A percentile compares a stretch with the other conserved stretches of the same genome.
Conservation (phyloP, 2,329 filamentous ascomycete species). For the Moelleriella libera region DNA sequence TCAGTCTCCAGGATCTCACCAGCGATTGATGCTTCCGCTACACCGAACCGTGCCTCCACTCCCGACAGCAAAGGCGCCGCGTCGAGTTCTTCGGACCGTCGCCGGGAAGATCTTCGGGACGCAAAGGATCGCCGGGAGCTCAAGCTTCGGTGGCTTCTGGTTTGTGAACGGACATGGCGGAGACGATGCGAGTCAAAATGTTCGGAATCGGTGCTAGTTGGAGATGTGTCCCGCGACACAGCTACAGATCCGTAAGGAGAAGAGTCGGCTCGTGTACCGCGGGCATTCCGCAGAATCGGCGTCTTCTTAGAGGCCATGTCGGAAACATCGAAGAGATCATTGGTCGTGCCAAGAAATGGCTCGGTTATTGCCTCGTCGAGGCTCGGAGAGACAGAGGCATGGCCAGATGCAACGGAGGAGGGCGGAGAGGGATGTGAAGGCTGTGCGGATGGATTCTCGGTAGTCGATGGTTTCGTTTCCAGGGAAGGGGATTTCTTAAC, state of each 20-base stretch:
- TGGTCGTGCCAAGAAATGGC: slow-evolving; percentile 6
- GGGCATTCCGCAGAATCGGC: slow-evolving; percentile 18
- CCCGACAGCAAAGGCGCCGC: slow-evolving; percentile 36
- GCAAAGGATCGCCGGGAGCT: slow-evolving; percentile 16
- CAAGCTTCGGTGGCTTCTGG: slow-evolving; percentile 12
- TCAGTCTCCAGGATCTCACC: slow-evolving; percentile 29
- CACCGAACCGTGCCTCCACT: slow-evolving; percentile 36
- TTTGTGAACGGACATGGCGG: slow-evolving; percentile 18
- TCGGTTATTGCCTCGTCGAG: slow-evolving; percentile 14
- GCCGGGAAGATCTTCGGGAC: slow-evolving; percentile 10
- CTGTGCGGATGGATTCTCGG: too few species aligned
- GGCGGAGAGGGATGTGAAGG: slow-evolving; percentile 5
- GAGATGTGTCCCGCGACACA: slow-evolving; percentile 19
- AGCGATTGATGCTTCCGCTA: slow-evolving; percentile 32
- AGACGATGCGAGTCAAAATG: slow-evolving; percentile 17
- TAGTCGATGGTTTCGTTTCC: too few species aligned
- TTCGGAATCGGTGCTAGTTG: slow-evolving; percentile 18
- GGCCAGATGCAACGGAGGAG: slow-evolving; percentile 6
- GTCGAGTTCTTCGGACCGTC: slow-evolving; percentile 34
- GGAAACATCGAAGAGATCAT: slow-evolving; percentile 4
- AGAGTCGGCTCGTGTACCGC: slow-evolving; percentile 12
- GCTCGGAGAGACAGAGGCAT: slow-evolving; percentile 7
- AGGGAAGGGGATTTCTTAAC: too few species aligned
- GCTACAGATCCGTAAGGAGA: slow-evolving; percentile 25
- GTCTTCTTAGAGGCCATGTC: slow-evolving; percentile 22